These are phyloP conservation scores for Boletus semigastroideus DNA, from an alignment of 1,284 basidiomycete species.

Conservation along the genomic window DNA sequence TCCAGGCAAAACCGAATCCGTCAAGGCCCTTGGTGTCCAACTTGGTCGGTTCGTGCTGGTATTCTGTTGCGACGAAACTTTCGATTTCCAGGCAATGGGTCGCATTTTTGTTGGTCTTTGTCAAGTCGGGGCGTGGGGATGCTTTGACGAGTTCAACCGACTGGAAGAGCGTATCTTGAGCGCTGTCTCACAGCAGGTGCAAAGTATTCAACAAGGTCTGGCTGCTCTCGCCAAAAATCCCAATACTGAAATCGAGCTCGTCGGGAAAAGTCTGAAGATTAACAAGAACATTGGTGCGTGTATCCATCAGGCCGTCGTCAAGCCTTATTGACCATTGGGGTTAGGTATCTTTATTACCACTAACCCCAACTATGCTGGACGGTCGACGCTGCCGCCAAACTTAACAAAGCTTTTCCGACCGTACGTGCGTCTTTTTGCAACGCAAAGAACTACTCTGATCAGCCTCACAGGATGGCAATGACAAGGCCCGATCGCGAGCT, in stretches of 20 bases:
- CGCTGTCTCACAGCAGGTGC: constrained; percentile 98
- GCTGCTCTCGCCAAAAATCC: constrained; percentile 79
- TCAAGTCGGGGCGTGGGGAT: constrained; percentile 99
- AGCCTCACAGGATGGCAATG: constrained; percentile 87
- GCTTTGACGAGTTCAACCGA: constrained; percentile 98
- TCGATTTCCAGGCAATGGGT: constrained; percentile 99
- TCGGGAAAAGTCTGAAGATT: constrained; percentile 91
- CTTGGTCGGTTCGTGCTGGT: constrained; percentile 97
- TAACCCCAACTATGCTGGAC: constrained; percentile 97
- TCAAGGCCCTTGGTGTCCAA: constrained; percentile 97
- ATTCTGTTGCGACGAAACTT: constrained; percentile 99
- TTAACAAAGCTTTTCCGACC: constrained; percentile 93
- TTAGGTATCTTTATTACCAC: constrained; percentile 94
- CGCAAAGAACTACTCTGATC: constrained; percentile 7
- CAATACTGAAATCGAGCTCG: constrained; percentile 90
- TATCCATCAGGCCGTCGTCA: background rate
- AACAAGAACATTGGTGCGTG: constrained; percentile 86
- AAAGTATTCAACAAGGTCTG: constrained; percentile 96
- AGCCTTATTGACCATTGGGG: constrained; percentile 9
- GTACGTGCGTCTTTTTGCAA: constrained; percentile 43
- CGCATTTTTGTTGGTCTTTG: constrained; percentile 98
- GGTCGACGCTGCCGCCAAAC: constrained; percentile 96
- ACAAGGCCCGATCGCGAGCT: constrained; percentile 96
- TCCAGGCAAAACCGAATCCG: constrained; percentile 95
- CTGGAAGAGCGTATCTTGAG: constrained; percentile 97